Conservation (phyloP, 2,329 filamentous ascomycete genomes). For the Phialemoniopsis sp. region DNA sequence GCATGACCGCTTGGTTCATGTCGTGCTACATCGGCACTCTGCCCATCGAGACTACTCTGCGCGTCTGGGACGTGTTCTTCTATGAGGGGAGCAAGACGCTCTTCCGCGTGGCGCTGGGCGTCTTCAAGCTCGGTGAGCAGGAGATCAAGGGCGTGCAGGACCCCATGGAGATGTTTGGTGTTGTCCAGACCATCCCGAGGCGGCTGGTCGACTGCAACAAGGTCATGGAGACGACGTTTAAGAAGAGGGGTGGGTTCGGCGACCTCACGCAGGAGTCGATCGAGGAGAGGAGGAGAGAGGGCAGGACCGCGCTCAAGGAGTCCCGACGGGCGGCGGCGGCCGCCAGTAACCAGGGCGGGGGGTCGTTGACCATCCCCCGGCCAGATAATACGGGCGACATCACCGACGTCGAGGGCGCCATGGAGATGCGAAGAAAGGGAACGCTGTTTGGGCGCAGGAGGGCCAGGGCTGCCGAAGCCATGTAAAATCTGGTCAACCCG, state of each 20-base stretch:
- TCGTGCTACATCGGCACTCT: slow-evolving; percentile 91
- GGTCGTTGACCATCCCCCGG: slow-evolving; percentile 13
- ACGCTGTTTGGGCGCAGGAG: slow-evolving; percentile 40
- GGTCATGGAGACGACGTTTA: slow-evolving; percentile 79
- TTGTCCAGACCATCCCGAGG: slow-evolving; percentile 83
- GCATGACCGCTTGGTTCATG: slow-evolving; percentile 97
- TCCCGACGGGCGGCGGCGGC: slow-evolving; percentile 31
- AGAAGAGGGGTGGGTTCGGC: slow-evolving; percentile 73
- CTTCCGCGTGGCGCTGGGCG: slow-evolving; percentile 61
- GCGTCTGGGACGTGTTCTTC: slow-evolving; percentile 94
- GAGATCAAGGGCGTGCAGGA: slow-evolving; percentile 71
- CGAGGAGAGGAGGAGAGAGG: slow-evolving; percentile 69
- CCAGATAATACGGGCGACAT: slow-evolving; percentile 21
- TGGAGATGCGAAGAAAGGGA: slow-evolving; percentile 31
- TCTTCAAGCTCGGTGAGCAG: slow-evolving; percentile 6
- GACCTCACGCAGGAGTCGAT: slow-evolving; percentile 79
- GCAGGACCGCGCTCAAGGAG: slow-evolving; percentile 48
- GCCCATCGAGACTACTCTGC: slow-evolving; percentile 84
- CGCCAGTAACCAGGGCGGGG: slow-evolving; percentile 12
- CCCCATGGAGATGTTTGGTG: slow-evolving; percentile 93
- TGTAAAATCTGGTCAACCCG: slow-evolving; percentile 14
- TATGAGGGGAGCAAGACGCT: slow-evolving; percentile 93
- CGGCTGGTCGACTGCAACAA: slow-evolving; percentile 76
- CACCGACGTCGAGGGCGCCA: slow-evolving; percentile 20
- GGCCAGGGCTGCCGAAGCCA: slow-evolving; percentile 20